Percentiles rank a stretch among this genome's conserved stretches.
Conservation (phyloP, 768 basidiomycete genomes). For the Suillus plorans region DNA sequence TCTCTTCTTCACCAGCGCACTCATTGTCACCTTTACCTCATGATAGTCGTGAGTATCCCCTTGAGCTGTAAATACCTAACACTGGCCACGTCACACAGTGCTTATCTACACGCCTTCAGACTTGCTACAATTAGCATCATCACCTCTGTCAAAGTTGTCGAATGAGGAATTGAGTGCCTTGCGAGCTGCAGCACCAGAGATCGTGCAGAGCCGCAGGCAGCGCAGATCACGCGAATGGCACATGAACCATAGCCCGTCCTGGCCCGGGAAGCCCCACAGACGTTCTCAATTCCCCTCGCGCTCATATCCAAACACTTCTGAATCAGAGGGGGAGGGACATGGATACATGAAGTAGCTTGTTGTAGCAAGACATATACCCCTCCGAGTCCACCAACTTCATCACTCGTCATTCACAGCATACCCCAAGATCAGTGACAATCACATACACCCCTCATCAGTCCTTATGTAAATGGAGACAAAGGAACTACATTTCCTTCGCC, state of each 20-base stretch:
- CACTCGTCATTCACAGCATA: background rate
- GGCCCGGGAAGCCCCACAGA: background rate
- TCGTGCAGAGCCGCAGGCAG: slow-evolving; percentile 25
- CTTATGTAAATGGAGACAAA: background rate
- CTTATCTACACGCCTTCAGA: slow-evolving; percentile 27
- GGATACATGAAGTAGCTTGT: slow-evolving; percentile 13
- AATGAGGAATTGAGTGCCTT: slow-evolving; percentile 10
- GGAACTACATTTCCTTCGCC: background rate
- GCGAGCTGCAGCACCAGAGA: slow-evolving; percentile 24
- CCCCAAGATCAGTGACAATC: background rate
- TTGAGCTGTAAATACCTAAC: background rate
- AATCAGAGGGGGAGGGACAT: slow-evolving; percentile 19
- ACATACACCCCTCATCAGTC: background rate
- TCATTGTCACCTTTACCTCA: slow-evolving; percentile 1
- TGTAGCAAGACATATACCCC: background rate
- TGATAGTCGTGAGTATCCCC: slow-evolving; percentile 10
- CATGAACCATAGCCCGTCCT: slow-evolving; percentile 9
- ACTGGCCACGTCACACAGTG: background rate
- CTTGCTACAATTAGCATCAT: slow-evolving; percentile 23
- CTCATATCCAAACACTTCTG: slow-evolving; percentile 9
- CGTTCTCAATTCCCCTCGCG: background rate
- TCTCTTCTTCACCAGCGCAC: slow-evolving; percentile 13
- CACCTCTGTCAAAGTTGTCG: slow-evolving; percentile 21
- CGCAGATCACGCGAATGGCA: slow-evolving; percentile 28
- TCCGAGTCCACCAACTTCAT: background rate